Conservation (phyloP, 2,329 filamentous ascomycete genomes). For the Pestalotiopsis sp. region DNA sequence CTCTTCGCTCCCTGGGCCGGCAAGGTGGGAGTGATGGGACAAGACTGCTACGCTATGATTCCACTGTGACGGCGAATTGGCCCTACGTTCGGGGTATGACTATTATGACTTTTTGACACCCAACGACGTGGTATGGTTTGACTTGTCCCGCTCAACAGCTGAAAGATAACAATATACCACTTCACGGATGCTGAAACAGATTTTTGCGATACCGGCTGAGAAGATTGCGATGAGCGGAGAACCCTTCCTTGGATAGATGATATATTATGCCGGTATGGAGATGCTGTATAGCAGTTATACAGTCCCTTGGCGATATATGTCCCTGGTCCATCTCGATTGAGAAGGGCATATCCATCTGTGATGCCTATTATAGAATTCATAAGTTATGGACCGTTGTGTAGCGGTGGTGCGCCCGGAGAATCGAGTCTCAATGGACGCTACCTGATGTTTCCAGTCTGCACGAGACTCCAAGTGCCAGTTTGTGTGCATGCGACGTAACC, state of each 20-base stretch:
- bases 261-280: neutral
- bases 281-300: neutral
- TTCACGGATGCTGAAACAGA: neutral
- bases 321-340: neutral
- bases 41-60: neutral
- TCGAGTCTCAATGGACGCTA: neutral
- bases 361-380: neutral
- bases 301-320: neutral
- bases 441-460: neutral
- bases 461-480: neutral
- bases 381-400: neutral
- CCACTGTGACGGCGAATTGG: neutral
- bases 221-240: neutral
- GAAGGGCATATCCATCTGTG: neutral
- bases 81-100: neutral
- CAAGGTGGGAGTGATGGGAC: neutral
- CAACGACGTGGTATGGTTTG: neutral
- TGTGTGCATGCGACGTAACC: neutral
- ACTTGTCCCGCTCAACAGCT: neutral
- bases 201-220: neutral
- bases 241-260: neutral
- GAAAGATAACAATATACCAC: neutral
- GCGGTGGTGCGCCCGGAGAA: neutral
- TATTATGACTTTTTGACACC: neutral
- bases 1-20: neutral